These are phyloP conservation scores for Hordeum pubiflorum DNA, from an alignment of 202 grass and related monocot species.

Conservation along the genomic window DNA sequence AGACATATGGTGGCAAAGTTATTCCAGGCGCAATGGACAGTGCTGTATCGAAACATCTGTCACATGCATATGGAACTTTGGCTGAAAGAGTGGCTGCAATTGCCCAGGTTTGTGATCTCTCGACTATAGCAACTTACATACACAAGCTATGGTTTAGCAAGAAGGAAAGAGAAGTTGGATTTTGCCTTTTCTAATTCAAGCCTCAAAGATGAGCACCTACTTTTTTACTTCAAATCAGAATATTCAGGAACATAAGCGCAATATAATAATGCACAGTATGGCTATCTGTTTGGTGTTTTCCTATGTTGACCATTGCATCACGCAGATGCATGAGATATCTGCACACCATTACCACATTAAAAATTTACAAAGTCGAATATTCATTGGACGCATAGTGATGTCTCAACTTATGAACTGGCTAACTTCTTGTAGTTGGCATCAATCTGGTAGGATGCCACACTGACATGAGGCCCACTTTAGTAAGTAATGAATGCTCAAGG, in stretches of 20 bases:
- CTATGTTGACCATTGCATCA: neutral
- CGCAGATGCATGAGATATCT: neutral
- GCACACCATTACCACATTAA: neutral
- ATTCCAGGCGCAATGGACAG: slow-evolving; percentile 90
- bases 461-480: neutral
- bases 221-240: neutral
- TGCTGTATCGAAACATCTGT: slow-evolving; percentile 78
- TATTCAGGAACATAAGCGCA: neutral
- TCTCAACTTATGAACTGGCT: neutral
- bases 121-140: neutral
- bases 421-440: neutral
- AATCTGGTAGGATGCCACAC: neutral
- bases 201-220: neutral
- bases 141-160: neutral
- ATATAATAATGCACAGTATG: neutral
- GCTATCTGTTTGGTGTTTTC: neutral
- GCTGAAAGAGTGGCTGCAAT: slow-evolving; percentile 77
- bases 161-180: neutral
- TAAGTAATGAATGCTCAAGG: neutral
- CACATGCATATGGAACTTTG: slow-evolving; percentile 83
- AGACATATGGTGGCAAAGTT: slow-evolving; percentile 64
- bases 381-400: neutral
- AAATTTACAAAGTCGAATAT: neutral
- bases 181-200: neutral
- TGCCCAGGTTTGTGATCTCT: slow-evolving; percentile 59